These are phyloP conservation scores for Cladorrhinum sp. DNA, from an alignment of 2,329 filamentous ascomycete species.

Conservation along the genomic window DNA sequence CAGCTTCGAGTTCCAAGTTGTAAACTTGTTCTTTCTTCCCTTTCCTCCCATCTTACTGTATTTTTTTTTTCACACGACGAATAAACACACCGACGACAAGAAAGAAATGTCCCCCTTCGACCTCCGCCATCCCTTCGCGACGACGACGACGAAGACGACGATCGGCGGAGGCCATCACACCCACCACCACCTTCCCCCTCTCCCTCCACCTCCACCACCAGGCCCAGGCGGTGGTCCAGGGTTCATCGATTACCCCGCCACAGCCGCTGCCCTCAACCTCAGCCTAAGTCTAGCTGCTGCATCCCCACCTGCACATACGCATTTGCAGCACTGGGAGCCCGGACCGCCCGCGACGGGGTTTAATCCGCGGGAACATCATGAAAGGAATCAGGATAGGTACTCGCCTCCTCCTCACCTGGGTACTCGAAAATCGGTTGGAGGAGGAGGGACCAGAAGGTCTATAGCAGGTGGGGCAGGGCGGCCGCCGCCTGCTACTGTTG, in stretches of 20 bases:
- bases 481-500: not conserved
- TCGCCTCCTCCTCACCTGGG: not conserved
- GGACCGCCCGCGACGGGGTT: not conserved
- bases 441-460: too few species aligned
- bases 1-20: not conserved
- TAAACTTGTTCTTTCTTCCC: not conserved
- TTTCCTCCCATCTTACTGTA: not conserved
- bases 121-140: not conserved
- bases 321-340: not conserved
- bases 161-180: too few species aligned
- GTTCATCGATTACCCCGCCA: not conserved
- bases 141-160: too few species aligned
- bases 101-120: not conserved
- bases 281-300: not conserved
- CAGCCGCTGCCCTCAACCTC: not conserved
- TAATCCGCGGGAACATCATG: not conserved
- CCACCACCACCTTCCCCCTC: too few species aligned
- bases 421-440: too few species aligned
- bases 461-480: too few species aligned
- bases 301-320: not conserved
- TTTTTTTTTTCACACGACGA: not conserved
- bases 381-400: not conserved
- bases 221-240: too few species aligned
- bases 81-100: not conserved
- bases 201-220: too few species aligned